Percentiles rank a stretch among this genome's conserved stretches.
phyloP scores from a whole-genome alignment of 495 filamentous ascomycete species.

The Pyrenopolyporus hunteri region DNA sequence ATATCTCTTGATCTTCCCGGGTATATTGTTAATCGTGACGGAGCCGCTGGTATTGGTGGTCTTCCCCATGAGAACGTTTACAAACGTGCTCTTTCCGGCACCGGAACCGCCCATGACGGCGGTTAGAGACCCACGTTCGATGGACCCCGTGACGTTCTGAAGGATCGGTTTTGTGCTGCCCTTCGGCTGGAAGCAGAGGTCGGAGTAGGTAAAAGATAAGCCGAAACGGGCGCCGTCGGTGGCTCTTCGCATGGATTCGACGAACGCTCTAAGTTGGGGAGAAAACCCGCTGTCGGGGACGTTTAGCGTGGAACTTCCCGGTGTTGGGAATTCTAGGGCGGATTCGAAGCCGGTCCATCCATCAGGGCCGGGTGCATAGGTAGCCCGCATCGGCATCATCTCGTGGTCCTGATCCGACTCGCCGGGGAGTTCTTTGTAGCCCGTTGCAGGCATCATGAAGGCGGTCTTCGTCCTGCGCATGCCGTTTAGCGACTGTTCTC shows the following conservation, averaged over 20 bases:
- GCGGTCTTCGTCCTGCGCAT: slow-evolving; percentile 22
- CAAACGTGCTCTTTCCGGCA: slow-evolving; percentile 58
- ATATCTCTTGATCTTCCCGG: slow-evolving; percentile 53
- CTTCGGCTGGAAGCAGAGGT: slow-evolving; percentile 54
- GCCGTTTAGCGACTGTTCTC: slow-evolving; percentile 15
- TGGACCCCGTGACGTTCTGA: slow-evolving; percentile 56
- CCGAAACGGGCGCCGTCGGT: slow-evolving; percentile 57
- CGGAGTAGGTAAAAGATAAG: slow-evolving; percentile 55
- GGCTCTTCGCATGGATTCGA: slow-evolving; percentile 56
- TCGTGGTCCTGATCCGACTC: slow-evolving; percentile 42
- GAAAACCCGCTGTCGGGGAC: slow-evolving; percentile 40
- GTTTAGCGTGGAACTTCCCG: slow-evolving; percentile 26
- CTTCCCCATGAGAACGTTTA: slow-evolving; percentile 62
- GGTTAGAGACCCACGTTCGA: slow-evolving; percentile 55
- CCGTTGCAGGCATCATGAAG: slow-evolving; percentile 15
- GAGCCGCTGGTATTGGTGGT: slow-evolving; percentile 48
- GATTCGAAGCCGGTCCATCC: slow-evolving; percentile 47
- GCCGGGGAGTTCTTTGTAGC: slow-evolving; percentile 45
- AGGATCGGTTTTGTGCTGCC: slow-evolving; percentile 51
- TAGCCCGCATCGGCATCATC: slow-evolving; percentile 35
- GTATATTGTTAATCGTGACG: slow-evolving; percentile 55
- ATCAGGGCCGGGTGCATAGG: slow-evolving; percentile 39
- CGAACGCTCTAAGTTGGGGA: slow-evolving; percentile 52
- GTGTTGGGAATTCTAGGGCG: slow-evolving; percentile 41
- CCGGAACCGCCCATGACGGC: slow-evolving; percentile 60